Percentiles rank a stretch among this genome's conserved stretches.
Conservation (phyloP, 768 basidiomycete genomes). For the Hysterangium stoloniferum region DNA sequence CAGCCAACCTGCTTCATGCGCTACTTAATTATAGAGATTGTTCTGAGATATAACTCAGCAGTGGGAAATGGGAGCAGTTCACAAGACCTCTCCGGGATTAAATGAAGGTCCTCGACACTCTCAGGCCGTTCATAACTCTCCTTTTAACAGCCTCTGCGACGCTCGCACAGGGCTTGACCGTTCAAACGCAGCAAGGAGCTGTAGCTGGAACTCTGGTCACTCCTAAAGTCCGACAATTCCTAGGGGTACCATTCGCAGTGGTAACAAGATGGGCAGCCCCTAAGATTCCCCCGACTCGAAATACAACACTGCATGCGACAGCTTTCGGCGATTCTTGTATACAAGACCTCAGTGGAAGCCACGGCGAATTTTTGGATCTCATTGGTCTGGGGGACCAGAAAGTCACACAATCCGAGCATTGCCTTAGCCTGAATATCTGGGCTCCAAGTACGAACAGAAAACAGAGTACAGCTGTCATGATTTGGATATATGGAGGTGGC, state of each 20-base stretch:
- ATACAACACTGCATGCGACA: neutral
- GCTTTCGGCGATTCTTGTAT: neutral
- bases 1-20: too few species aligned
- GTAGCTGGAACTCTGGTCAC: neutral
- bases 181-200: constrained; percentile 2
- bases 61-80: too few species aligned
- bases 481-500: constrained; percentile 30
- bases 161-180: too few species aligned
- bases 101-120: too few species aligned
- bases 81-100: too few species aligned
- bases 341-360: neutral
- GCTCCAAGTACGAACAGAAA: constrained; percentile 20
- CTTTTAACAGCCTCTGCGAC: too few species aligned
- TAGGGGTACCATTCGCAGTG: neutral
- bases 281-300: neutral
- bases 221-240: neutral
- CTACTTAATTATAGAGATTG: too few species aligned
- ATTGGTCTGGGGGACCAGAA: neutral
- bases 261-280: neutral
- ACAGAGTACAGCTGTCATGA: constrained; percentile 8
- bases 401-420: constrained; percentile 21
- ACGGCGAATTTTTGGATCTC: constrained; percentile 1
- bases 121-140: too few species aligned
- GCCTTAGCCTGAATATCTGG: constrained; percentile 34
- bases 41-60: too few species aligned